These are phyloP conservation scores for Lactarius sp. DNA, from an alignment of 768 basidiomycete species.

Conservation along the genomic window DNA sequence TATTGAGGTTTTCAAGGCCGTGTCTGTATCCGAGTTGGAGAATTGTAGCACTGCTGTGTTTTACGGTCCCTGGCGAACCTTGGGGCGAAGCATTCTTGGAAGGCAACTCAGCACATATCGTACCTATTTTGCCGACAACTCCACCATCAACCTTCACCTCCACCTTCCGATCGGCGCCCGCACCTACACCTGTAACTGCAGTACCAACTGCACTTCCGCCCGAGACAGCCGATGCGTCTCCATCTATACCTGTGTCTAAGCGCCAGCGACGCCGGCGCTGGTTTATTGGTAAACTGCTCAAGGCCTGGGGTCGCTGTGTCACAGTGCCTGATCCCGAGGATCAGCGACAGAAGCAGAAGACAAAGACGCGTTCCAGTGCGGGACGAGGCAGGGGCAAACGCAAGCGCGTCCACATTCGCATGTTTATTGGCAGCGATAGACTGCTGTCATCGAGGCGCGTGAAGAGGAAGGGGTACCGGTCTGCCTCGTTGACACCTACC, in stretches of 20 bases:
- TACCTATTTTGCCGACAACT: background rate
- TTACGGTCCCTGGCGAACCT: background rate
- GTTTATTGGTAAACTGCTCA: conserved; percentile 9
- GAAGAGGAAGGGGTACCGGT: background rate
- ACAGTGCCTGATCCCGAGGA: conserved; percentile 1
- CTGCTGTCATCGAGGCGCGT: background rate
- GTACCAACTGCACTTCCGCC: background rate
- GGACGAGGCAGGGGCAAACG: background rate
- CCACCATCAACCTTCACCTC: background rate
- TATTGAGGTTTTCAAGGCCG: background rate
- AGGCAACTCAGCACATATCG: background rate
- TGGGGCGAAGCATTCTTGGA: background rate
- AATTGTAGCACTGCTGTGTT: background rate
- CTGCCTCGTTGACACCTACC: background rate
- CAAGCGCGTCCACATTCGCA: background rate
- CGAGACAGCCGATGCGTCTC: background rate
- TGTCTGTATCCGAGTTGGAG: background rate
- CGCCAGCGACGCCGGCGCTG: background rate
- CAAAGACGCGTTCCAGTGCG: background rate
- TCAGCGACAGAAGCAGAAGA: background rate
- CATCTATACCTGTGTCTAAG: background rate
- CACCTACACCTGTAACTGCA: background rate
- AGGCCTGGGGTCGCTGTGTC: conserved; percentile 12
- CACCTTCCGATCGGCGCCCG: background rate
- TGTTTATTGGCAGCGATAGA: conserved; percentile 1